phyloP scores from a whole-genome alignment of 2,329 filamentous ascomycete genomes.

The Arthrinium puccinioides region DNA sequence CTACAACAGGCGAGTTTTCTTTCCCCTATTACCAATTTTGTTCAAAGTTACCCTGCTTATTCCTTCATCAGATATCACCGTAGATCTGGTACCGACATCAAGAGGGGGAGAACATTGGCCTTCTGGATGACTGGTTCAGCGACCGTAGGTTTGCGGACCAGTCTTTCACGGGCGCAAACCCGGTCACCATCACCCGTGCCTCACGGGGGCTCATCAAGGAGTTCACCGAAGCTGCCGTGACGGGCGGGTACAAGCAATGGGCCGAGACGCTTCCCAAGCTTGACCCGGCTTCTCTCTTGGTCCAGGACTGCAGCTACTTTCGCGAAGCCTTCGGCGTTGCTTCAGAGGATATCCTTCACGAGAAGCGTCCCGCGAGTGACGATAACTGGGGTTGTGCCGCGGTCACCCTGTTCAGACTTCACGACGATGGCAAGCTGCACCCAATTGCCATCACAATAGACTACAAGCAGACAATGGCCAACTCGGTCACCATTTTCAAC shows the following conservation, averaged over 20 bases:
- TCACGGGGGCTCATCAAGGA: slow-evolving; percentile 19
- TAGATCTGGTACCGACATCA: slow-evolving; percentile 6
- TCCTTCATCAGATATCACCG: slow-evolving; percentile 1
- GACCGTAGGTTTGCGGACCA: slow-evolving; percentile 37
- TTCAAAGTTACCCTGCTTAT: not conserved
- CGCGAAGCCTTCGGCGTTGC: slow-evolving; percentile 26
- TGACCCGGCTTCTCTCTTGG: slow-evolving; percentile 25
- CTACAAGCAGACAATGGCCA: slow-evolving; percentile 31
- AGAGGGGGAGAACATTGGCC: slow-evolving; percentile 5
- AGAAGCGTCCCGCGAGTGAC: slow-evolving; percentile 19
- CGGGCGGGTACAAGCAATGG: slow-evolving; percentile 24
- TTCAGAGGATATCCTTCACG: slow-evolving; percentile 15
- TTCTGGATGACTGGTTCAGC: slow-evolving; percentile 29
- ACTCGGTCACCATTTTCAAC: slow-evolving; percentile 44
- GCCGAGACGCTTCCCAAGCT: slow-evolving; percentile 18
- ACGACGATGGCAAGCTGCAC: slow-evolving; percentile 35
- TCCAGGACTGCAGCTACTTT: slow-evolving; percentile 38
- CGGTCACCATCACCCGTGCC: slow-evolving; percentile 27
- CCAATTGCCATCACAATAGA: slow-evolving; percentile 41
- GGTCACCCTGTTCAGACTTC: slow-evolving; percentile 35
- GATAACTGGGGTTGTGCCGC: slow-evolving; percentile 30
- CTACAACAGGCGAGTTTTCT: slow-evolving; percentile 1
- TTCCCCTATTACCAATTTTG: not conserved
- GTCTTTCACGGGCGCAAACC: slow-evolving; percentile 35
- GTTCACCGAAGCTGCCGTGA: slow-evolving; percentile 26